Evolutionary conservation across 2,329 filamentous ascomycete genomes (phyloP), one percentile per base, ranked within the genome.

Genomic region (Hypoxylon sp.): DNA sequence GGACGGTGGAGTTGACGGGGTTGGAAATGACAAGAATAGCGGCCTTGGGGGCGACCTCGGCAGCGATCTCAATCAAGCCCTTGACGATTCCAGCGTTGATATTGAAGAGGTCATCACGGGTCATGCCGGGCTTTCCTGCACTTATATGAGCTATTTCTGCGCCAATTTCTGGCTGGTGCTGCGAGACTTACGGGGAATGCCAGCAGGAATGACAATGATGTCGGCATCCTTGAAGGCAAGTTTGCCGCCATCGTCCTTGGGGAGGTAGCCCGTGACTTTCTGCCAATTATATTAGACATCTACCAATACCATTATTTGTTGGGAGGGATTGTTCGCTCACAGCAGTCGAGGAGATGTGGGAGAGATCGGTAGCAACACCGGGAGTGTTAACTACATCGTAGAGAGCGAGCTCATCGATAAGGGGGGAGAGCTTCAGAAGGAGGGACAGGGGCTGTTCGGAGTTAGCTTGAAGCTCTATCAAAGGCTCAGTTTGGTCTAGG

Each of bases 341-440:
- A 72, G 96, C 95, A 76, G 89, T 88, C 70, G 94, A 93, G 67
- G 95, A 97, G 84, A 99, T 98, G 88, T 99, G 96, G 68, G 94
- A 98, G 68, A 99, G 90, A 82, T 99, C 96, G 78, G 95, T 91
- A 73, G 94, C 93, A 79, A 99, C 96, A 83, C 96, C 96, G 76
- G 94, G 94, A 55, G 94, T 97, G 89, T 98, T 98, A 83, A 98
- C 95, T 74, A 99, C 94, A 97, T 99, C 96, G 87, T 98, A 99
- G 77, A 99, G 92, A 69, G 94, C 88, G 77, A 99, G 93, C 86
- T 98, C 93, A 78, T 95, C 92, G 78, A 99, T 87, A 79, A 94
- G 90, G 73, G 94, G 92, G 79, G 87, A 93, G 74, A 92, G 90
- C 90, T 99, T 99, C 81, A 98, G 88, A 77, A 99, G 92, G 75